Conservation (phyloP, 805 yeast species). For the Kodamaea nitidulidarum region DNA sequence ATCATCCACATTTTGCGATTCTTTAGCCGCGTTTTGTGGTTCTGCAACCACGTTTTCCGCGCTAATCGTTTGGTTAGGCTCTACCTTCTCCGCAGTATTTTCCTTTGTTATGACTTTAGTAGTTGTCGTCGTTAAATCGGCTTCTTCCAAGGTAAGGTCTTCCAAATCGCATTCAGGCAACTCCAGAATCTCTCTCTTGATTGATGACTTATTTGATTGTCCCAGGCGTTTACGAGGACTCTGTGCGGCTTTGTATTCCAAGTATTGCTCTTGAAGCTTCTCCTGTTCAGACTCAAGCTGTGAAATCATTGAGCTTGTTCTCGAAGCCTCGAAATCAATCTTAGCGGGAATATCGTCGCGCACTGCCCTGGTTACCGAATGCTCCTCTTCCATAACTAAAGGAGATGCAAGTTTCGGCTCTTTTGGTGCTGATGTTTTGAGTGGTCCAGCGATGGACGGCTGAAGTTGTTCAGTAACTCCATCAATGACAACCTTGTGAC, state of each 20-base stretch:
- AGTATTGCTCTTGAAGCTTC: conserved; percentile 6
- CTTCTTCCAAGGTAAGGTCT: conserved; percentile 3
- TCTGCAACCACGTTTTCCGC: too few species aligned
- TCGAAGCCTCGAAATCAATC: conserved; percentile 1
- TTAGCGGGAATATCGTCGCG: conserved; percentile 2
- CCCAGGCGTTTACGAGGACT: conserved; percentile 2
- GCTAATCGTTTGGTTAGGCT: background rate
- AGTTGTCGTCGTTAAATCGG: background rate
- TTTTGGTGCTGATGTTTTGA: background rate
- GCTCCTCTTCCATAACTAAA: background rate
- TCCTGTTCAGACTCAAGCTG: conserved; percentile 7
- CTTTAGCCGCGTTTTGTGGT: too few species aligned
- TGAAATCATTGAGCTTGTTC: background rate
- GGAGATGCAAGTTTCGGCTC: background rate
- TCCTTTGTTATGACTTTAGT: conserved; percentile 6
- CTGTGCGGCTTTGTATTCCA: conserved; percentile 4
- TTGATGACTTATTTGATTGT: conserved; percentile 1
- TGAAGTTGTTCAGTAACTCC: too few species aligned
- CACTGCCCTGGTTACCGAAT: too few species aligned
- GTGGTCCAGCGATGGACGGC: background rate
- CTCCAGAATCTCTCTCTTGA: conserved; percentile 7
- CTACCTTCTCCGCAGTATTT: background rate
- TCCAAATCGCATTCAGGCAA: conserved; percentile 12
- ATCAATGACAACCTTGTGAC: background rate
- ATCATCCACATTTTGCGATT: too few species aligned